phyloP scores from a whole-genome alignment of 805 yeast genomes.

The Yarrowia sp. region DNA sequence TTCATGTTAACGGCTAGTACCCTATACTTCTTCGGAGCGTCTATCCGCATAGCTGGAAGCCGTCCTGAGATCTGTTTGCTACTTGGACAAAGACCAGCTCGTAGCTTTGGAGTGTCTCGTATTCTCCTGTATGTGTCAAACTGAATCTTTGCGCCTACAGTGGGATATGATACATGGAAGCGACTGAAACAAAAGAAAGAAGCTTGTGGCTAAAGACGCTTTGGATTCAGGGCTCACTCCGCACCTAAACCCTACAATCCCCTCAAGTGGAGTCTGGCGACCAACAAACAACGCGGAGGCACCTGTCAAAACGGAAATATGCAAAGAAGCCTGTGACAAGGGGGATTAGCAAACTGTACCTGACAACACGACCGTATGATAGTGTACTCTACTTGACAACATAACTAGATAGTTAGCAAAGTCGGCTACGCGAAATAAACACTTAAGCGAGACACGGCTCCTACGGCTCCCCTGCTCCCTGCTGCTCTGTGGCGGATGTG shows the following conservation, averaged over 20 bases:
- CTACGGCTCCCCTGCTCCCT: no score
- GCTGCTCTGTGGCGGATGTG: no score
- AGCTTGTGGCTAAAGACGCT: not conserved
- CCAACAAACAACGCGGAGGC: not conserved
- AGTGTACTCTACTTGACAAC: no score
- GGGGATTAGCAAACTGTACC: no score
- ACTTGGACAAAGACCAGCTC: not conserved
- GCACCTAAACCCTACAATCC: conserved; percentile 1
- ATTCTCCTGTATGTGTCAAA: conserved; percentile 15
- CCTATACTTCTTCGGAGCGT: conserved; percentile 5
- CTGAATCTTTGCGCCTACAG: conserved; percentile 1
- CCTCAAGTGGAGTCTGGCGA: not conserved
- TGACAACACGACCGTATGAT: no score
- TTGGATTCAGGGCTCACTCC: conserved; percentile 4
- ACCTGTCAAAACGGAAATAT: not conserved
- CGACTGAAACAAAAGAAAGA: conserved; percentile 8
- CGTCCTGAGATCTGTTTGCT: not conserved
- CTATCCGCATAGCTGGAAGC: conserved; percentile 6
- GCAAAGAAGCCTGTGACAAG: not conserved
- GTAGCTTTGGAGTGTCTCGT: not conserved
- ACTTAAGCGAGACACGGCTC: not conserved
- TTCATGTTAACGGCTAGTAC: not conserved
- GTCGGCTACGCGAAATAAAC: not conserved
- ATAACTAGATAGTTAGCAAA: not conserved
- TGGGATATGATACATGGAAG: not conserved